Evolutionary conservation across 2,329 filamentous ascomycete species (phyloP).

Genomic region (Arthrobotrys conoides): DNA sequence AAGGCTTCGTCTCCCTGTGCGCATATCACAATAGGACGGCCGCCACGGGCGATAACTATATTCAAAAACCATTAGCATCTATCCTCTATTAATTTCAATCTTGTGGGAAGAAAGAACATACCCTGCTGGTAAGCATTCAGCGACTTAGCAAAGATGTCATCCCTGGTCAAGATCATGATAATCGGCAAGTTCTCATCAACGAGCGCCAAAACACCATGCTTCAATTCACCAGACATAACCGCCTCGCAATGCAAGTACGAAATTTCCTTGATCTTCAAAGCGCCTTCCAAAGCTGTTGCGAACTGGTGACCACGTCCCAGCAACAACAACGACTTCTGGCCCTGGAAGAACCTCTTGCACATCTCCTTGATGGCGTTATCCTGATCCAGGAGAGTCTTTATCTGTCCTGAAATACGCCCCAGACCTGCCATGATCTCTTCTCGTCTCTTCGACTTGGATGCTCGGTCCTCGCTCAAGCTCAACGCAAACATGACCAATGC

Average conservation of each 20-base stretch:
- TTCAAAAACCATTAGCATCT: slow-evolving; percentile 64
- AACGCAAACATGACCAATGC: slow-evolving; percentile 99
- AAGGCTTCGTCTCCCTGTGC: slow-evolving; percentile 92
- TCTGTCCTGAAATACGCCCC: slow-evolving; percentile 86
- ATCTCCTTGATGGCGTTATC: slow-evolving; percentile 95
- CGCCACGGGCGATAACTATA: slow-evolving; percentile 90
- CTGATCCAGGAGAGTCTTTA: slow-evolving; percentile 90
- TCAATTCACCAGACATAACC: slow-evolving; percentile 99
- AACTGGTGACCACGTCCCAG: slow-evolving; percentile 96
- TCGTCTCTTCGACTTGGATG: slow-evolving; percentile 90
- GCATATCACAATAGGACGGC: slow-evolving; percentile 98
- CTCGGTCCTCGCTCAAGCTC: slow-evolving; percentile 94
- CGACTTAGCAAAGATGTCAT: slow-evolving; percentile 98
- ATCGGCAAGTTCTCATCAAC: slow-evolving; percentile 99
- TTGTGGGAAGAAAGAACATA: slow-evolving; percentile 67
- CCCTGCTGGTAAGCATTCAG: slow-evolving; percentile 98
- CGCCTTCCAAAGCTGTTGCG: slow-evolving; percentile 95
- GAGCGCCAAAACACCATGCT: slow-evolving; percentile 96
- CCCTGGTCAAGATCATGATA: slow-evolving; percentile 98
- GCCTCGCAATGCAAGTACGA: slow-evolving; percentile 99
- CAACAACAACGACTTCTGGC: slow-evolving; percentile 95
- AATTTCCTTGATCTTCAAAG: slow-evolving; percentile 99
- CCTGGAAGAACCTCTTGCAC: slow-evolving; percentile 91
- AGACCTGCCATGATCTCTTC: slow-evolving; percentile 98
- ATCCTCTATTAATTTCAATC: slow-evolving; percentile 2